Evolutionary conservation across 1,284 basidiomycete genomes (phyloP), one percentile per base, ranked within the genome.

Genomic region (Baeospora myosura): DNA sequence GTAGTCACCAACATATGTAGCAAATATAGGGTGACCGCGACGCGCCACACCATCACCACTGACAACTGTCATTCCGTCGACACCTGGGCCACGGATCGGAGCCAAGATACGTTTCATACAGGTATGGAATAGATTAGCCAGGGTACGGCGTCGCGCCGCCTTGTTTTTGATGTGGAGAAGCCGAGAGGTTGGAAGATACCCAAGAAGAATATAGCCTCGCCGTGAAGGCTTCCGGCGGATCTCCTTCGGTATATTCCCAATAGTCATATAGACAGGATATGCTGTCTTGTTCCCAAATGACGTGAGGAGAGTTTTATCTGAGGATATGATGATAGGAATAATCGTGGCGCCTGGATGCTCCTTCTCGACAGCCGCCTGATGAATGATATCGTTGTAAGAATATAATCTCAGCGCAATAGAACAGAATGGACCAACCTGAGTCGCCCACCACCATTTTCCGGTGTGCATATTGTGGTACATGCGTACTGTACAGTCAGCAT

Each of bases 221-320:
- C 24, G 8, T 0, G 45, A 43, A 4, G 51, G 39, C 33, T 51
- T 25, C 2, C 48, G 11, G 24, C 39, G 23, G 52, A 49, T 5
- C 48, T 45, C 49, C 41, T 65, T 67, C 0, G 41, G 32, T 6
- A 71, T 55, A 42, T 70, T 70, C 0, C 64, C 54, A 30, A 56
- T 45, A 5, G 50, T 49, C 1, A 53, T 28, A n/a, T 58, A 59
- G 0, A 58, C 42, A 0, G 50, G 54, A 49, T 51, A 59, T 0
- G 47, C 50, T 1, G 11, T 31, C 18, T 59, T 52, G 18, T 57
- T 40, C 0, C 57, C 42, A 44, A 17, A 49, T 14, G 18, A 11
- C 8, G 38, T 40, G 3, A 40, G 6, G n/a, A 37, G 41, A 3
- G 42, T 43, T 18, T 43, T 30, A 25, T 43, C 42, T 18, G 42